These are phyloP conservation scores for Yamadazyma ubonensis DNA, from an alignment of 805 yeast genomes.

Conservation along the genomic window DNA sequence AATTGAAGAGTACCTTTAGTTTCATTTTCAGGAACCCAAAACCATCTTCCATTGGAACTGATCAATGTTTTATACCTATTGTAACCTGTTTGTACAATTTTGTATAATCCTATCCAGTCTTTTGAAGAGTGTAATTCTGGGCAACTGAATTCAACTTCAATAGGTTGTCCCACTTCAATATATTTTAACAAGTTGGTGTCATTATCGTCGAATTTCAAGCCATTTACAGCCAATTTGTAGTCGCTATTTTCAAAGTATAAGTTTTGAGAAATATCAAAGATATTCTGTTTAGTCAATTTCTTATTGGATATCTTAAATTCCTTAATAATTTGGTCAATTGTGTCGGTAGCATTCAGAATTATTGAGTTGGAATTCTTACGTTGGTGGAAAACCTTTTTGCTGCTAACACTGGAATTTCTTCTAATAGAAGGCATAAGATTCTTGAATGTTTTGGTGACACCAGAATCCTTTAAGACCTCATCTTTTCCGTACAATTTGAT, in stretches of 20 bases:
- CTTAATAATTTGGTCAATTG: constrained; percentile 46
- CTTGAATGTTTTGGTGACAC: constrained; percentile 44
- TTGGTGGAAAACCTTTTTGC: constrained; percentile 6
- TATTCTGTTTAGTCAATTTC: constrained; percentile 32
- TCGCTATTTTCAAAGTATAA: constrained; percentile 38
- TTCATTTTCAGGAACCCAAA: constrained; percentile 31
- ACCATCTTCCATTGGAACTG: constrained; percentile 70
- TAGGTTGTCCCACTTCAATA: constrained; percentile 49
- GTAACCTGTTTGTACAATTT: constrained; percentile 55
- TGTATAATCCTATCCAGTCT: constrained; percentile 81
- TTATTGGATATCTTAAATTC: constrained; percentile 37
- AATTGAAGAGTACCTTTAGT: constrained; percentile 52
- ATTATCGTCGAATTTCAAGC: constrained; percentile 18
- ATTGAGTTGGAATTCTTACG: constrained; percentile 25
- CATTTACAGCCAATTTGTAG: constrained; percentile 27
- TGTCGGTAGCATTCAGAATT: constrained; percentile 35
- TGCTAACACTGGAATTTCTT: constrained; percentile 13
- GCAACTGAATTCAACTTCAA: constrained; percentile 53
- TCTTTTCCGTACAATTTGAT: constrained; percentile 68
- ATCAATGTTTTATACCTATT: constrained; percentile 55
- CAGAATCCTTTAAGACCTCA: constrained; percentile 54
- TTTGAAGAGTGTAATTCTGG: constrained; percentile 47
- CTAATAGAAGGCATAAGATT: constrained; percentile 40
- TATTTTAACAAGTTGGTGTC: constrained; percentile 14
- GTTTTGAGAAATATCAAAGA: constrained; percentile 40